Evolutionary conservation across 2,329 filamentous ascomycete species (phyloP), one percentile per base, ranked within the genome.

Genomic region (Parasarocladium wereldwijsianum): DNA sequence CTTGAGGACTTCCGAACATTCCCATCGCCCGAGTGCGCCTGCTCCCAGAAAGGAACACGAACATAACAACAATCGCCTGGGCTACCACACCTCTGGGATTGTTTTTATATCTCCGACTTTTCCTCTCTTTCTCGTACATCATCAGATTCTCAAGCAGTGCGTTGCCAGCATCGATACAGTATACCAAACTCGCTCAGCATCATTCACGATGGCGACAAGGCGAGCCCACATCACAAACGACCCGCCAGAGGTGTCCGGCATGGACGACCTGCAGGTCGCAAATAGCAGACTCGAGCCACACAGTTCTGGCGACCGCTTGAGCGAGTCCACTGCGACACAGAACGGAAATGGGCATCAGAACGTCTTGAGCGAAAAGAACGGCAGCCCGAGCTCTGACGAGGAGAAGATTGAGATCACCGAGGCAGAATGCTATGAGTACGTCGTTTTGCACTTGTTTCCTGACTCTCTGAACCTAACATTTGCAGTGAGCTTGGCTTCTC

Each of bases 401-500:
- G 55, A 54, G 36, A 58, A 56, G 43, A 48, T 52, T 37, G 60
- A 64, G 18, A 60, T 64, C 39, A 61, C 56, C n/a, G 59, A 62
- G 29, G 54, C 60, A 19, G 73, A 78, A 40, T 79, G 73, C 51
- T 76, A 74, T 47, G 60, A 67, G 13, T n/a, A n/a, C n/a, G n/a
- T n/a, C n/a, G n/a, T n/a, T n/a, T n/a, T n/a, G n/a, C n/a, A n/a
- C n/a, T n/a, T n/a, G n/a, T n/a, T n/a, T n/a, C n/a, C n/a, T n/a
- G n/a, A n/a, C n/a, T n/a, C n/a, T n/a, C n/a, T n/a, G n/a, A n/a
- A n/a, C n/a, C n/a, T n/a, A n/a, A n/a, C n/a, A n/a, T n/a, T n/a
- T n/a, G n/a, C n/a, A n/a, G n/a, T n/a, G 61, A 80, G 43, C 60
- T 83, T 1, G 76, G 74, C 30, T 81, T 64, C 45, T 57, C 58